Percentiles rank a stretch among this genome's conserved stretches.
phyloP scores from a whole-genome alignment of 1,139 yeast genomes.

The Entelexis sorbosivorans region DNA sequence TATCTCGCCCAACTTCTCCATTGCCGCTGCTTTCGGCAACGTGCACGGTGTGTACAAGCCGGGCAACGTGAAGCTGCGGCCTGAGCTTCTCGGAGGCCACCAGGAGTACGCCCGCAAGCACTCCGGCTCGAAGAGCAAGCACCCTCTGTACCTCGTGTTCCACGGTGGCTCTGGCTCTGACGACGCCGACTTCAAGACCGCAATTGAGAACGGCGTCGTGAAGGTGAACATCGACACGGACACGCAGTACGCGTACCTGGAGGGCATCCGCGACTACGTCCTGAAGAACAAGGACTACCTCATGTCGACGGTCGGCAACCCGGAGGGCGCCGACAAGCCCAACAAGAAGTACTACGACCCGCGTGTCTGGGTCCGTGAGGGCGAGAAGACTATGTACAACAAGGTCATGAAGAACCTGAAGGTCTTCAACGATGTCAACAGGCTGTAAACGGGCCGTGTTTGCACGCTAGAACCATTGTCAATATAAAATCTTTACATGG shows the following conservation, averaged over 20 bases:
- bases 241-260: slow-evolving; percentile 94
- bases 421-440: slow-evolving; percentile 51
- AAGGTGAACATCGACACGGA: slow-evolving; percentile 99
- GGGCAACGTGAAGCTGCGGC: slow-evolving; percentile 91
- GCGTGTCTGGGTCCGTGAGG: slow-evolving; percentile 99
- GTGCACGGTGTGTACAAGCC: slow-evolving; percentile 99
- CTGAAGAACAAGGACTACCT: slow-evolving; percentile 93
- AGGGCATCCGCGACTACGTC: slow-evolving; percentile 95
- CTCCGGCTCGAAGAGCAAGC: slow-evolving; percentile 40
- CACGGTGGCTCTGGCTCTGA: slow-evolving; percentile 99
- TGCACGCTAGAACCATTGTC: not conserved
- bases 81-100: slow-evolving; percentile 91
- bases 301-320: slow-evolving; percentile 87
- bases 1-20: slow-evolving; percentile 95
- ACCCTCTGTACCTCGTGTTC: slow-evolving; percentile 94
- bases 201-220: slow-evolving; percentile 88
- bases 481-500: not conserved
- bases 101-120: slow-evolving; percentile 67
- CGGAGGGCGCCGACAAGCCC: slow-evolving; percentile 98
- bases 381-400: slow-evolving; percentile 94
- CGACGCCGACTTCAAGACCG: slow-evolving; percentile 82
- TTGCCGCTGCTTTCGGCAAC: slow-evolving; percentile 99
- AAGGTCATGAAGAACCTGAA: slow-evolving; percentile 78
- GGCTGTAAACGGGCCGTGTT: slow-evolving; percentile 14
- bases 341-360: slow-evolving; percentile 96